Percentiles rank a stretch among this genome's conserved stretches.
Evolutionary conservation across 495 filamentous ascomycete genomes (phyloP).

Genomic region (Podospora anserina): DNA sequence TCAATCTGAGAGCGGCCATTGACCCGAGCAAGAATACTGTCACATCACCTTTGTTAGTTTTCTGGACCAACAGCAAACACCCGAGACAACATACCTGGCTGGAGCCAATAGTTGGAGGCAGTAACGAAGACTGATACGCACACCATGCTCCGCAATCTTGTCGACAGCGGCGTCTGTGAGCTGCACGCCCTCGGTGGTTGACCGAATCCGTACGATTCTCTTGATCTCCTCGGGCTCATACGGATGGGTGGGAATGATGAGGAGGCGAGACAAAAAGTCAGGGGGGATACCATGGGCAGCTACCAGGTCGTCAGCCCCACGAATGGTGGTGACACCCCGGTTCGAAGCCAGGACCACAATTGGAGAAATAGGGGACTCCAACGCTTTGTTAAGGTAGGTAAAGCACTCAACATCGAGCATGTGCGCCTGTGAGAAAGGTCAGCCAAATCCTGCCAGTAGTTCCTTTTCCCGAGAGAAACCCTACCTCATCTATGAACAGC

Average conservation of each 20-base stretch:
- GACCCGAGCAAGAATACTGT: constrained; percentile 55
- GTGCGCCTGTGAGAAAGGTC: constrained; percentile 66
- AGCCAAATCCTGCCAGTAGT: constrained; percentile 14
- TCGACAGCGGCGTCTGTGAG: constrained; percentile 81
- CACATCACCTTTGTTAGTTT: constrained; percentile 11
- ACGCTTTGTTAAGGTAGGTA: constrained; percentile 94
- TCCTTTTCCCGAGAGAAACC: constrained; percentile 28
- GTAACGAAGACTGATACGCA: constrained; percentile 84
- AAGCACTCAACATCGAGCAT: constrained; percentile 99
- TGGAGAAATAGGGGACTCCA: constrained; percentile 88
- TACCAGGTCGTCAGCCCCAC: constrained; percentile 75
- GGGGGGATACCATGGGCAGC: constrained; percentile 91
- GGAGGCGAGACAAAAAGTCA: constrained; percentile 84
- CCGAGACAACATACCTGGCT: constrained; percentile 50
- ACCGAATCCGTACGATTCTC: constrained; percentile 78
- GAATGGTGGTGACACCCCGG: constrained; percentile 84
- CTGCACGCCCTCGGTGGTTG: constrained; percentile 72
- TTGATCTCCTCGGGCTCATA: constrained; percentile 85
- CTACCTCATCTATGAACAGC: constrained; percentile 95
- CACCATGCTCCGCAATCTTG: constrained; percentile 79
- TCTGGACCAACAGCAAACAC: constrained; percentile 4
- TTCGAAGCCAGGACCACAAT: constrained; percentile 98
- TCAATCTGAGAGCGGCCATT: constrained; percentile 74
- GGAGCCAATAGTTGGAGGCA: constrained; percentile 90
- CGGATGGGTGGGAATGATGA: constrained; percentile 90